Base-by-base conservation (phyloP, 176 grass and related monocot species). In the Tuctoria greenei region DNA sequence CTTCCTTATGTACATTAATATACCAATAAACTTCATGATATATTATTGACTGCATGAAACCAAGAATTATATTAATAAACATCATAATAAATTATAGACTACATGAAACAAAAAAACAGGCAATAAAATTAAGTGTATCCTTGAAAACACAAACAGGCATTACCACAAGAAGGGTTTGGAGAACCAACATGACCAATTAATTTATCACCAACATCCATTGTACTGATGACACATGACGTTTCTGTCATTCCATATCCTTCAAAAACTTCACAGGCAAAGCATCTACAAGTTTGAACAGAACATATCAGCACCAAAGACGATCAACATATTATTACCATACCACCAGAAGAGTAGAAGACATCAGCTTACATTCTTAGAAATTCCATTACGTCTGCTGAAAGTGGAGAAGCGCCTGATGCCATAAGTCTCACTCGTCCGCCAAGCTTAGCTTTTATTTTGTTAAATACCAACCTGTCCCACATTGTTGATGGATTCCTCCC, bases 161-260 rank as follows among this genome's bases (percentile, higher is more conserved):
- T 86, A 99, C 95, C 95, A 86, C 92, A 84, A 84, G 89, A 82
- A 54, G 91, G 80, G 61, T 72, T 95, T 73, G 95, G 95, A 41
- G 95, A 90, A 54, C 95, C 95, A 88, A 99, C 95, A 85, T 99
- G 95, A 77, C 91, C 95, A 74, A 85, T 95, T 67, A 67, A 65
- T 39, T 4, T 86, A 59, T 99, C 95, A 84, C 80, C 91, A 44
- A 71, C 20, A 64, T 90, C 69, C 95, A 99, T 99, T 57, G 55
- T 40, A 79, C n/a, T 74, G 27, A 99, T 90, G 76, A 99, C 58
- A 88, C 91, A 99, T 66, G 95, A 90, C 85, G 95, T 92, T 74
- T 99, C 95, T 15, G 95, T 99, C 95, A 99, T 99, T 83, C 91
- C 95, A 85, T 99, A 95, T 38, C 95, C 91, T 90, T 99, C 91